Percentiles rank a stretch among this genome's conserved stretches.
phyloP scores from a whole-genome alignment of 768 basidiomycete species.

The Crucibulum laeve region DNA sequence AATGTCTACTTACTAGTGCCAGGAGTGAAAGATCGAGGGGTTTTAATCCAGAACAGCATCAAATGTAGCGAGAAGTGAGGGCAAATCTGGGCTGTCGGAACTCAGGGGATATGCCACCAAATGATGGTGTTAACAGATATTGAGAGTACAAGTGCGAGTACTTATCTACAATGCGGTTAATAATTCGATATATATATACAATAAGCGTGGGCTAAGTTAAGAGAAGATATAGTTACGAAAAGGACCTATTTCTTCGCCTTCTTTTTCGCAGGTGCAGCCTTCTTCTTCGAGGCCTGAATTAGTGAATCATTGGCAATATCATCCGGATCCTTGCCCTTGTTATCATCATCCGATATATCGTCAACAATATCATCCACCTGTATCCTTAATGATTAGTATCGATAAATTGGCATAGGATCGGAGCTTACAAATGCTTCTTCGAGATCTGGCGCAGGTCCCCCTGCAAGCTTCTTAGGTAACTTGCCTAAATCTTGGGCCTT shows the following conservation, averaged over 20 bases:
- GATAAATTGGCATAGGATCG: not conserved
- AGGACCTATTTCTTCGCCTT: conserved; percentile 11
- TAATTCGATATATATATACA: no score
- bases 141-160: no score
- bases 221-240: no score
- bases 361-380: conserved; percentile 4
- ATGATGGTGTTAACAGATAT: no score
- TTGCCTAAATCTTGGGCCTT: conserved; percentile 81
- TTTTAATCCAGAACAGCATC: no score
- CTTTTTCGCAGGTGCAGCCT: conserved; percentile 21
- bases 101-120: no score
- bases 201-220: no score
- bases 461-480: conserved; percentile 72
- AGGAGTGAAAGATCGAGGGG: no score
- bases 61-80: no score
- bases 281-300: conserved; percentile 52
- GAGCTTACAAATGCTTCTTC: conserved; percentile 75
- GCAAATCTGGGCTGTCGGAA: no score
- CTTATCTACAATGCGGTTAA: no score
- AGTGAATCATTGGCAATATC: conserved; percentile 54
- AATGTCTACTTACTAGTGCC: no score
- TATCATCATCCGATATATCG: conserved; percentile 22
- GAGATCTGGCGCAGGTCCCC: conserved; percentile 77
- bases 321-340: conserved; percentile 33
- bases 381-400: not conserved